Conservation (phyloP, 1,284 basidiomycete genomes). For the Puccinia horiana region DNA sequence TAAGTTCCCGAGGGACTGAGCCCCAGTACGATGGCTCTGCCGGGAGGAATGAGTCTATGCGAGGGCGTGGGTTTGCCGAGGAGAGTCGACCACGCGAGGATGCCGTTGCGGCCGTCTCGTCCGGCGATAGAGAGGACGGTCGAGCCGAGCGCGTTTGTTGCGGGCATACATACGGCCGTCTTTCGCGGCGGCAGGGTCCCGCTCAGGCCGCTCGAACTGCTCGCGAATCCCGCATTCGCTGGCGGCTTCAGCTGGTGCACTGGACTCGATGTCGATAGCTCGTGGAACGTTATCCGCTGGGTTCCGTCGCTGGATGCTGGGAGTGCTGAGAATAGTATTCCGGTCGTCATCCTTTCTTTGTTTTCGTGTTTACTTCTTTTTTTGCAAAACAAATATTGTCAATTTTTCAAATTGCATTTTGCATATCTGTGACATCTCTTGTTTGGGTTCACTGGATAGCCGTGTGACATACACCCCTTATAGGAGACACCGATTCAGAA, state of each 20-base stretch:
- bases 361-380: not conserved
- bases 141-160: constrained; percentile 20
- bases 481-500: too few species aligned
- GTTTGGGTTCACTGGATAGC: too few species aligned
- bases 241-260: constrained; percentile 35
- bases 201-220: not conserved
- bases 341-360: not conserved
- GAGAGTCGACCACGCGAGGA: constrained; percentile 30
- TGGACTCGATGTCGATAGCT: constrained; percentile 33
- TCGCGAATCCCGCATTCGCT: constrained; percentile 1
- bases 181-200: constrained; percentile 24
- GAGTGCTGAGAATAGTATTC: constrained; percentile 24
- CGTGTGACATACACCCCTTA: too few species aligned
- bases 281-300: constrained; percentile 28
- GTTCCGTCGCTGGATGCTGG: constrained; percentile 18
- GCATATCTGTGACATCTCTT: too few species aligned
- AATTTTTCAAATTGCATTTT: too few species aligned
- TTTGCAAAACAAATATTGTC: too few species aligned
- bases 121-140: constrained; percentile 34
- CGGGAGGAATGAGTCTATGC: constrained; percentile 71
- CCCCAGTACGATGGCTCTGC: constrained; percentile 77
- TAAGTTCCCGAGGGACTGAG: constrained; percentile 72
- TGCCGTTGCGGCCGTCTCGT: constrained; percentile 28
- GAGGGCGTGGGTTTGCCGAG: constrained; percentile 34
- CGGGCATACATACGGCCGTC: constrained; percentile 24